phyloP scores from a whole-genome alignment of 768 basidiomycete genomes.

The Suillus placidus region DNA sequence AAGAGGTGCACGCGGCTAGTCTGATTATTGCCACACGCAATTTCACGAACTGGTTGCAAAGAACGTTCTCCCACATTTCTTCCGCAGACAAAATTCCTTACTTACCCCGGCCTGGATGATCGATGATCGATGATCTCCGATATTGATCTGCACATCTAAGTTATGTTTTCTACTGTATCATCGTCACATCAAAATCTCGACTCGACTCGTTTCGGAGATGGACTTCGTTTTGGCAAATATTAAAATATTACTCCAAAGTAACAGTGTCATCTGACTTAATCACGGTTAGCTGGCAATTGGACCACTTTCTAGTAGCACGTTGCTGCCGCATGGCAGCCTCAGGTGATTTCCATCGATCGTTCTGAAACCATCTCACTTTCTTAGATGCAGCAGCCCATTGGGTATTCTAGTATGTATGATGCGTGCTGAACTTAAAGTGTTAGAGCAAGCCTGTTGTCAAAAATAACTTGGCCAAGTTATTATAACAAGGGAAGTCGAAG shows the following conservation, averaged over 20 bases:
- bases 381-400: background rate
- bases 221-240: background rate
- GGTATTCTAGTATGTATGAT: background rate
- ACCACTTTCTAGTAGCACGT: constrained; percentile 3
- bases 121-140: background rate
- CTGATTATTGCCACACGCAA: background rate
- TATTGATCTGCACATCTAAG: background rate
- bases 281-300: background rate
- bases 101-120: background rate
- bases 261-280: background rate
- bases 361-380: background rate
- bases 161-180: background rate
- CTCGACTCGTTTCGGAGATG: background rate
- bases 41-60: background rate
- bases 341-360: background rate
- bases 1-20: background rate
- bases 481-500: background rate
- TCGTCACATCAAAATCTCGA: background rate
- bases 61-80: background rate
- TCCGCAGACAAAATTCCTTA: background rate
- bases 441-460: background rate
- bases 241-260: background rate
- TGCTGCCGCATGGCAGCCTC: constrained; percentile 3
- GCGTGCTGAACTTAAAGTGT: background rate
- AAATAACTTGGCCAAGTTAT: background rate